A percentile compares a stretch with the other conserved stretches of the same genome.
These are phyloP conservation scores for Cladophialophora chaetospira DNA, from an alignment of 2,329 filamentous ascomycete genomes.

Conservation along the genomic window DNA sequence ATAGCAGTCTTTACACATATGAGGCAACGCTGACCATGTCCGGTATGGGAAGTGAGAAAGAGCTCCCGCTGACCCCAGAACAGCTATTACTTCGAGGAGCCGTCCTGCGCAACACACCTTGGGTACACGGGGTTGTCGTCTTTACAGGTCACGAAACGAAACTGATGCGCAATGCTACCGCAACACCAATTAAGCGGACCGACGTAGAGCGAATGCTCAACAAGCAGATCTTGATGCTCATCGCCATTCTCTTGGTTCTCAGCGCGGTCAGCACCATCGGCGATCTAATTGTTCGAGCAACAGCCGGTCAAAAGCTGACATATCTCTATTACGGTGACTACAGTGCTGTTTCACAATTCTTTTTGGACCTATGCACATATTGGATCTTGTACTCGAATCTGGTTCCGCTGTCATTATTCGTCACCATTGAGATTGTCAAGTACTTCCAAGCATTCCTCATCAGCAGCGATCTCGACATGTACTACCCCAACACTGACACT, in stretches of 20 bases:
- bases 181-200: conserved; percentile 95
- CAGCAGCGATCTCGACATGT: conserved; percentile 96
- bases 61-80: conserved; percentile 84
- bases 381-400: conserved; percentile 97
- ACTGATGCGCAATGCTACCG: conserved; percentile 97
- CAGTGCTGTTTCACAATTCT: conserved; percentile 76
- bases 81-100: conserved; percentile 91
- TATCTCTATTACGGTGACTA: conserved; percentile 68
- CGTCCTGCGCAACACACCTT: conserved; percentile 91
- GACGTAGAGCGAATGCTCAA: conserved; percentile 95
- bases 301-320: conserved; percentile 61
- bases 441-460: conserved; percentile 98
- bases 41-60: conserved; percentile 87
- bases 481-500: conserved; percentile 92
- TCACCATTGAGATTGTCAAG: conserved; percentile 96
- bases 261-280: conserved; percentile 90
- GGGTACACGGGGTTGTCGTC: conserved; percentile 94
- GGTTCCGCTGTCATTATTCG: conserved; percentile 96
- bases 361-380: conserved; percentile 94
- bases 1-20: conserved; percentile 97
- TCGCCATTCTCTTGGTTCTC: conserved; percentile 77
- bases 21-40: conserved; percentile 94
- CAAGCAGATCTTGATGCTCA: conserved; percentile 84
- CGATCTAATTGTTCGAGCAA: conserved; percentile 77
- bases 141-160: conserved; percentile 99